A percentile compares a stretch with the other conserved stretches of the same genome.
phyloP scores from a whole-genome alignment of 1,139 yeast species.

The Hyphopichia fennica region DNA sequence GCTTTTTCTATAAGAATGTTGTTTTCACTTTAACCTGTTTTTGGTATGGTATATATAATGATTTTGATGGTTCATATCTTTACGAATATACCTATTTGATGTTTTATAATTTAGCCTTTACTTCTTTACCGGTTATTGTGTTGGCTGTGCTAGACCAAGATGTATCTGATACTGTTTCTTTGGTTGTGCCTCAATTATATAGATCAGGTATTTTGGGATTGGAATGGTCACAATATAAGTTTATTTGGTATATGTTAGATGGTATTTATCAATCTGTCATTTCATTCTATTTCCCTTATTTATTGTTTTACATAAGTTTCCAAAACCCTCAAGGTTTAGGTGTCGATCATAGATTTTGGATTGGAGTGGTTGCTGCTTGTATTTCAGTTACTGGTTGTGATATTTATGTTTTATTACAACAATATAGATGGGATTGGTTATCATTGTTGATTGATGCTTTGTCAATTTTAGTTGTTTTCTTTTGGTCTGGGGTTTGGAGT shows the following conservation, averaged over 20 bases:
- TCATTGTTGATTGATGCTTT: conserved; percentile 47
- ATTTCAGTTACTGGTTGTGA: conserved; percentile 56
- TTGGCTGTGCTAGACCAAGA: conserved; percentile 64
- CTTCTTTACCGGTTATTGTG: conserved; percentile 61
- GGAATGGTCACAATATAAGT: conserved; percentile 55
- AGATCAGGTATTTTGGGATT: conserved; percentile 52
- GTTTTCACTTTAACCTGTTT: conserved; percentile 60
- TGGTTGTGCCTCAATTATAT: conserved; percentile 60
- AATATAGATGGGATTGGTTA: conserved; percentile 64
- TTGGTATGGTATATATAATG: conserved; percentile 59
- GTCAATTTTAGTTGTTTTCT: conserved; percentile 53
- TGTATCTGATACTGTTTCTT: conserved; percentile 56
- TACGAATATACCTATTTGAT: conserved; percentile 62
- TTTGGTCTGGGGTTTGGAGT: conserved; percentile 67
- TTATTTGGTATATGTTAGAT: conserved; percentile 57
- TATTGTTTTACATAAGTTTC: conserved; percentile 45
- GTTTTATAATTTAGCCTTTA: conserved; percentile 66
- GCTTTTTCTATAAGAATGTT: conserved; percentile 63
- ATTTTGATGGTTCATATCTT: conserved; percentile 62
- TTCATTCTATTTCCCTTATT: conserved; percentile 56
- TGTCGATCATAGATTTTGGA: conserved; percentile 59
- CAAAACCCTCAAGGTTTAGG: conserved; percentile 49
- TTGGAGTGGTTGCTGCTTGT: conserved; percentile 51
- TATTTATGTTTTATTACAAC: conserved; percentile 53
- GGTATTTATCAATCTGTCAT: conserved; percentile 59